Base-by-base conservation (phyloP, 257 asterid genomes). In the Asclepias syriaca region DNA sequence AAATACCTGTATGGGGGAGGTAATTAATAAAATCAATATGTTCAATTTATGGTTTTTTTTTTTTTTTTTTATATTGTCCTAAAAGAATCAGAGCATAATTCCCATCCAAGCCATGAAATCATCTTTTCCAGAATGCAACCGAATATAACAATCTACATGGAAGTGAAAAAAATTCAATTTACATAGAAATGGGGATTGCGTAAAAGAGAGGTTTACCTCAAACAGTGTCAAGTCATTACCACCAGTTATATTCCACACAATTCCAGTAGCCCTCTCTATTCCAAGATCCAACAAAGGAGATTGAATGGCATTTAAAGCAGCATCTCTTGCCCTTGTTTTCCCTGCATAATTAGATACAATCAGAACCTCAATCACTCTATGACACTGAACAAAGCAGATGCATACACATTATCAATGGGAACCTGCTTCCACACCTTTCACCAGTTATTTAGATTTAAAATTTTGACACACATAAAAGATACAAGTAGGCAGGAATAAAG, bases 171-270 rank as follows among this genome's bases (percentile, higher is more conserved):
- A 48, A 1, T n/a, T 21, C 53, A 68, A 68, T 19, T 24, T 45
- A 14, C 10, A 24, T 65, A 18, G 68, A 56, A 65, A 37, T 74
- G 18, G 74, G 12, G 70, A 12, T 77, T 34, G 70, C 56, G 58
- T 58, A 75, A 57, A 18, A 24, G 18, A 51, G 29, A 68, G 63
- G 6, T 53, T 18, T 81, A 93, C 98, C 96, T 93, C 97, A 81
- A 86, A 88, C 84, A 93, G 82, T 72, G 98, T 93, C 73, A 93
- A 80, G 82, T 93, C 98, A 72, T 77, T 87, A 71, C 98, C 98
- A 49, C 98, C 98, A 59, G 98, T 91, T 71, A 93, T 93, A 78
- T 91, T 93, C 97, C 97, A 93, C 81, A 93, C 98, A 81, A 93
- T 91, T 64, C 98, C 98, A 46, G 97, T 90, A 69, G 98, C 98